Base-by-base conservation (phyloP, 2,329 filamentous ascomycete genomes). In the Ramularia endophylla region DNA sequence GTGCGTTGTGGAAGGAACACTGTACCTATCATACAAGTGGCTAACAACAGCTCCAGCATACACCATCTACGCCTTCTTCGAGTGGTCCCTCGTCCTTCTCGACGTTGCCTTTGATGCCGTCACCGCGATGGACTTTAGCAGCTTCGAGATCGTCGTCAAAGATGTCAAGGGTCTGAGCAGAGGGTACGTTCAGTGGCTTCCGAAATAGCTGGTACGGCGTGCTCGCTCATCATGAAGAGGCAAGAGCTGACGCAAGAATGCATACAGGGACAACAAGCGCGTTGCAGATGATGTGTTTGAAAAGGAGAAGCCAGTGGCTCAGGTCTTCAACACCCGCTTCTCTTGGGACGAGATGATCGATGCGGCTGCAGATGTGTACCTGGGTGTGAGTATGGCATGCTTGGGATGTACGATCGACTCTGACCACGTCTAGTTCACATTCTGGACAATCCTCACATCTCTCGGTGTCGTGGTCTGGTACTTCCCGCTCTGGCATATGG, bases 401-500 rank as follows among this genome's bases (percentile, higher is more conserved):
- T n/a, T n/a, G 40, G n/a, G 17, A 20, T 13, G 4, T 3, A 35
- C 28, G 5, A 22, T 40, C 31, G 38, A 43, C 41, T 20, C 30
- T 36, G 16, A 34, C n/a, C 44, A 53, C 27, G 9, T 9, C 36
- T 58, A 89, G 83, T 97, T 90, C 61, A 80, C 92, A 41, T 97
- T 97, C 67, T 98, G 92, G 92, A 88, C 89, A 8, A 85, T 90
- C 60, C 71, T 95, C 51, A 98, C 92, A 44, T 87, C 87, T 46
- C 73, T 98, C 38, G 89, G 87, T 18, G 73, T 98, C 32, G 74
- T 86, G 30, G 84, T 98, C 32, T 98, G 92, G 92, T 98, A 94
- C 65, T 98, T 98, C 63, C 92, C 92, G 11, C 77, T 98, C 8
- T 98, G 92, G 92, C 81, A 95, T 63, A 98, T 98, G 92, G 92